Evolutionary conservation across 108 stramenopile genomes (phyloP), one percentile per base, ranked within the genome.

Genomic region (Nitzschia palea): DNA sequence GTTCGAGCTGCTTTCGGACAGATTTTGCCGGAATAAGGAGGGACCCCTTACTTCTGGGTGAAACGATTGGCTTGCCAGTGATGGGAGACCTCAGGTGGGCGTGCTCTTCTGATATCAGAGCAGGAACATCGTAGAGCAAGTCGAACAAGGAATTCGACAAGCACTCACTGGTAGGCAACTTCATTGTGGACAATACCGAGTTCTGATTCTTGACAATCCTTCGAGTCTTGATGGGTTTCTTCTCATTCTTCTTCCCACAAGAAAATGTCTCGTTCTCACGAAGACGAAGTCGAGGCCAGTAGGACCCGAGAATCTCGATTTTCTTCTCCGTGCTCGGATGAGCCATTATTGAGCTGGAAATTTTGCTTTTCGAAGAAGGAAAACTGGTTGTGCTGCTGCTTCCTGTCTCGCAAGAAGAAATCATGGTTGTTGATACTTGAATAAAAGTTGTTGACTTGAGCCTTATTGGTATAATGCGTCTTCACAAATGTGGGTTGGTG

Each of bases 251-350:
- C 48, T 64, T 64, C 18, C 28, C 28, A 29, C 36, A 20, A 9
- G 36, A 40, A 15, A 14, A 26, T 23, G 25, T 34, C 10, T 8
- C 3, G 10, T 56, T 56, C 55, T 34, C 14, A 17, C 54, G 30
- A 55, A 55, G 54, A 26, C 25, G 9, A 3, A 22, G 45, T 25
- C 65, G 50, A 5, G 65, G 65, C 65, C 65, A 65, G 26, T 65
- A 65, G 30, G 40, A 65, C 10, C 65, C 65, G 34, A 36, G 52
- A 22, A 65, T 33, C 34, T 65, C 51, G n/a, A 53, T 36, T 14
- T 25, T 18, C 12, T 54, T 40, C 18, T 60, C 59, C 2, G 37
- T 5, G 40, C 14, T 9, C 0, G 36, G 5, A 22, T 40, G 37
- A 43, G 59, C 37, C 35, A 40, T 60, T n/a, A 60, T 60, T 8